Conservation (phyloP, 2,329 filamentous ascomycete species). For the Calycina marina region DNA sequence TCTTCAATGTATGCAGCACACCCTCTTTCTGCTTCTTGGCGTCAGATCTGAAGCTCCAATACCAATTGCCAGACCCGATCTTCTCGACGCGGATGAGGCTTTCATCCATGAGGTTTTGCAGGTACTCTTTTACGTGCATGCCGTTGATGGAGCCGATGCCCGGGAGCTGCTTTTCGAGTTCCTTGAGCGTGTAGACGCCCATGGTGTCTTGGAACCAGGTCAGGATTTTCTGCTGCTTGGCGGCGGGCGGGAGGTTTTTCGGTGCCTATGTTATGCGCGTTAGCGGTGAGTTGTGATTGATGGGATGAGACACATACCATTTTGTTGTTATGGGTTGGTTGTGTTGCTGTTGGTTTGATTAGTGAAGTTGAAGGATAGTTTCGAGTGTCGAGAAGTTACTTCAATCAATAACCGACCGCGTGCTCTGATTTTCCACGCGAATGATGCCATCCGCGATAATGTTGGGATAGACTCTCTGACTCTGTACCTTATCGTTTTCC, state of each 20-base stretch:
- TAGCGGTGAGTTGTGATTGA: not conserved
- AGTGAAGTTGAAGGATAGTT: too few species aligned
- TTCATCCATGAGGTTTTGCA: constrained; percentile 47
- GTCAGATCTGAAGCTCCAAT: constrained; percentile 51
- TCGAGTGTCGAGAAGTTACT: too few species aligned
- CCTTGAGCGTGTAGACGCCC: constrained; percentile 50
- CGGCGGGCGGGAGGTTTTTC: constrained; percentile 31
- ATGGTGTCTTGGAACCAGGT: constrained; percentile 43
- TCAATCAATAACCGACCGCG: too few species aligned
- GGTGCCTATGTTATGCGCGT: not conserved
- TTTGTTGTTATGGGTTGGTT: too few species aligned
- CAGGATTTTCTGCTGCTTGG: constrained; percentile 43
- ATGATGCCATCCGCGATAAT: too few species aligned
- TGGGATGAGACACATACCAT: not conserved
- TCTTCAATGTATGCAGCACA: constrained; percentile 23
- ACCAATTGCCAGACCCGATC: constrained; percentile 59
- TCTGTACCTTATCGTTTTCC: too few species aligned
- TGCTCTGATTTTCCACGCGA: too few species aligned
- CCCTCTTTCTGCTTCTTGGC: constrained; percentile 31
- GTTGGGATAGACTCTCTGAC: too few species aligned
- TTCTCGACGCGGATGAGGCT: constrained; percentile 49
- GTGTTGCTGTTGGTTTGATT: too few species aligned
- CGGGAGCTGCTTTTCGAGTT: constrained; percentile 50
- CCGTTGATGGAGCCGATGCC: constrained; percentile 46
- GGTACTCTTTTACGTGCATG: constrained; percentile 54